Conservation (phyloP, 2,329 filamentous ascomycete species). For the Graphium sp. region DNA sequence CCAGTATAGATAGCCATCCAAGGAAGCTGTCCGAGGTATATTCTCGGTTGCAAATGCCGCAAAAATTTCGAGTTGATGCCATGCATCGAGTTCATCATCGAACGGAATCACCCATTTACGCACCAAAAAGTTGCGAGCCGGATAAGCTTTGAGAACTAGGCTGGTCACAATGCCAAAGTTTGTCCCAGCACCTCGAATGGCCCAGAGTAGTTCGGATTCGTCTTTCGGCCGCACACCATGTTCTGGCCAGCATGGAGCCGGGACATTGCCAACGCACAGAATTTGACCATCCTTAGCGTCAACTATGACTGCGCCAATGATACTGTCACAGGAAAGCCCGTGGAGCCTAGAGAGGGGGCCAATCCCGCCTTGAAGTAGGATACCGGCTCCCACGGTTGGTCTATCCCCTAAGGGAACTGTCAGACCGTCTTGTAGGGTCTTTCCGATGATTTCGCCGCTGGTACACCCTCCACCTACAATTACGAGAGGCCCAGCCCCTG, state of each 20-base stretch:
- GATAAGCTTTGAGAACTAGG: constrained; percentile 29
- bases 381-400: constrained; percentile 44
- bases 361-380: constrained; percentile 50
- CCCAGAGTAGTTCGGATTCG: constrained; percentile 37
- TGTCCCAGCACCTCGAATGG: constrained; percentile 38
- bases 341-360: constrained; percentile 37
- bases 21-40: constrained; percentile 25
- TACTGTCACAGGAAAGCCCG: constrained; percentile 41
- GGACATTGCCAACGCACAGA: constrained; percentile 34
- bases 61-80: constrained; percentile 19
- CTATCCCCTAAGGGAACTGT: constrained; percentile 42
- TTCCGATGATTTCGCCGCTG: constrained; percentile 31
- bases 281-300: constrained; percentile 27
- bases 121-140: constrained; percentile 20
- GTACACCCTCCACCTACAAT: constrained; percentile 39
- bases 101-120: constrained; percentile 23
- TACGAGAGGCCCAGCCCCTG: constrained; percentile 17
- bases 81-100: constrained; percentile 10
- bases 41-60: constrained; percentile 17
- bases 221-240: constrained; percentile 23
- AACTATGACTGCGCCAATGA: constrained; percentile 43
- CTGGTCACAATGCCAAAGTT: constrained; percentile 41
- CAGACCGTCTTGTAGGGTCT: constrained; percentile 25
- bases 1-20: constrained; percentile 38
- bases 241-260: constrained; percentile 21